These are phyloP conservation scores for Ogataea hybrid DNA, from an alignment of 1,139 yeast genomes.

Conservation along the genomic window DNA sequence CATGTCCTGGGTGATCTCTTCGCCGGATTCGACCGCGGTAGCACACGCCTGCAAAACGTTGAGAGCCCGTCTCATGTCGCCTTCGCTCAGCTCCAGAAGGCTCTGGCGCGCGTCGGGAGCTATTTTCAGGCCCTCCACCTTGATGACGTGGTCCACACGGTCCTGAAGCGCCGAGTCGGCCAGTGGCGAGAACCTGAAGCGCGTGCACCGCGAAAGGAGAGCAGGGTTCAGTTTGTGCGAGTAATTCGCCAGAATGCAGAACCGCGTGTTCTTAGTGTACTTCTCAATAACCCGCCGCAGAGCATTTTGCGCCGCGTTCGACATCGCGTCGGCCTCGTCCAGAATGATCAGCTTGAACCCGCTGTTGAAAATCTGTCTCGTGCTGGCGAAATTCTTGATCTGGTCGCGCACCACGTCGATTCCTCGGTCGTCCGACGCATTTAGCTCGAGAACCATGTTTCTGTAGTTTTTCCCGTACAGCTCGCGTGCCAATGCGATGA, in stretches of 20 bases:
- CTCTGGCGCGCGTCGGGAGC: slow-evolving; percentile 61
- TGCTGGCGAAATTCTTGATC: slow-evolving; percentile 81
- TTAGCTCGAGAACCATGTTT: slow-evolving; percentile 88
- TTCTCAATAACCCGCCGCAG: slow-evolving; percentile 89
- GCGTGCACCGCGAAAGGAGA: slow-evolving; percentile 86
- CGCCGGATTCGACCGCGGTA: slow-evolving; percentile 56
- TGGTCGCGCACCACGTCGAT: slow-evolving; percentile 84
- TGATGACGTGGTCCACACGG: slow-evolving; percentile 66
- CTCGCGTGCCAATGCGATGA: slow-evolving; percentile 85
- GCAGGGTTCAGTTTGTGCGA: slow-evolving; percentile 97
- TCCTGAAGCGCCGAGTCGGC: slow-evolving; percentile 62
- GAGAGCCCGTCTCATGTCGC: slow-evolving; percentile 95
- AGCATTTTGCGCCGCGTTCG: slow-evolving; percentile 95
- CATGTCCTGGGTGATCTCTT: slow-evolving; percentile 65
- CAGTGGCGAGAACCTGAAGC: slow-evolving; percentile 90
- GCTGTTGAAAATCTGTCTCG: slow-evolving; percentile 80
- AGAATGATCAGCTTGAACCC: slow-evolving; percentile 88
- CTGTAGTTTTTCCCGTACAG: slow-evolving; percentile 84
- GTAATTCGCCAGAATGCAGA: slow-evolving; percentile 94
- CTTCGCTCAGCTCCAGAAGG: slow-evolving; percentile 67
- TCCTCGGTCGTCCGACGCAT: slow-evolving; percentile 85
- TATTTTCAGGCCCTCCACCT: slow-evolving; percentile 61
- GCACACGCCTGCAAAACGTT: slow-evolving; percentile 94
- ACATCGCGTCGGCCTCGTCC: slow-evolving; percentile 99
- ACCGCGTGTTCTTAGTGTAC: slow-evolving; percentile 91